Percentiles rank a stretch among this genome's conserved stretches.
These are phyloP conservation scores for Delphinella strobiligena DNA, from an alignment of 2,329 filamentous ascomycete species.

Conservation along the genomic window DNA sequence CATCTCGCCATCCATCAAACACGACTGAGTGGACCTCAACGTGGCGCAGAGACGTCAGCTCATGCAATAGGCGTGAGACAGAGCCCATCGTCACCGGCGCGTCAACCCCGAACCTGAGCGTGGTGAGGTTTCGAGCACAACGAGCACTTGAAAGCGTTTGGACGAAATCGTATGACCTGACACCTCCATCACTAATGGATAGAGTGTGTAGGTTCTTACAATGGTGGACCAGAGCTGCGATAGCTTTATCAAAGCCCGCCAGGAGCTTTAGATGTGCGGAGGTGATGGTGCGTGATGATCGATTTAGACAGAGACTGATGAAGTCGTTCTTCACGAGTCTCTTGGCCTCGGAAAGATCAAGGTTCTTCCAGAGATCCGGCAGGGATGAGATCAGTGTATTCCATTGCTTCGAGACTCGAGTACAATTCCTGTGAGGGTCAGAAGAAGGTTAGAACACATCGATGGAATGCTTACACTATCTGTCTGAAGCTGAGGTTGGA, in stretches of 20 bases:
- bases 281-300: constrained; percentile 24
- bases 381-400: constrained; percentile 35
- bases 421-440: constrained; percentile 25
- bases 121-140: too few species aligned
- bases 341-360: constrained; percentile 39
- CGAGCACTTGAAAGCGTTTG: constrained; percentile 6
- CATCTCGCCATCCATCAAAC: too few species aligned
- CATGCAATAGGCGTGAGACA: too few species aligned
- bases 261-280: constrained; percentile 24
- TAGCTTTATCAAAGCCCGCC: constrained; percentile 26
- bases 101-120: too few species aligned
- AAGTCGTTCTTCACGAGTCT: constrained; percentile 29
- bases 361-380: constrained; percentile 37
- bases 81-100: too few species aligned
- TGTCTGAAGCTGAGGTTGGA: constrained; percentile 40
- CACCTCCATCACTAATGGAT: constrained; percentile 17
- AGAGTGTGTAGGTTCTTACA: constrained; percentile 24
- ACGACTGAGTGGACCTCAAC: too few species aligned
- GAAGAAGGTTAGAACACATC: background rate
- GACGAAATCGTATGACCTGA: background rate
- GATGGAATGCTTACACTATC: constrained; percentile 29
- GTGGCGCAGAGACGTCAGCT: too few species aligned
- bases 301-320: constrained; percentile 29
- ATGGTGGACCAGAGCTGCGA: constrained; percentile 23
- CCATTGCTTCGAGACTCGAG: constrained; percentile 46